Percentiles rank a stretch among this genome's conserved stretches.
Evolutionary conservation across 2,329 filamentous ascomycete species (phyloP).

Genomic region (Sarocladium kiliense): DNA sequence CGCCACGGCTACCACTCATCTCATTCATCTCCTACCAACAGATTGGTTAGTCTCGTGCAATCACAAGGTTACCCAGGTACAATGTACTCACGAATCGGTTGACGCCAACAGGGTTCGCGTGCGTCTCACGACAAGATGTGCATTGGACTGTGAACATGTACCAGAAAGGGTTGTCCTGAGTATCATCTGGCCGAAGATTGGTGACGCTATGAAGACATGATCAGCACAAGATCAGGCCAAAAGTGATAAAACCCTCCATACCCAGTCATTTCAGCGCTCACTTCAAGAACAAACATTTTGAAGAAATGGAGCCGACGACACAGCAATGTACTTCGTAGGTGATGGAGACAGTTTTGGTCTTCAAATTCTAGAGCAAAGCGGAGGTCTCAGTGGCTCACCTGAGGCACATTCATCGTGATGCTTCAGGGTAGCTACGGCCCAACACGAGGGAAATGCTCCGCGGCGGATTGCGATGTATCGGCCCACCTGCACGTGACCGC

Average conservation of each 20-base stretch:
- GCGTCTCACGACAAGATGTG: constrained; percentile 90
- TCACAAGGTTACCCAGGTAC: not conserved
- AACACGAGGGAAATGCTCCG: not conserved
- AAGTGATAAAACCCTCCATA: constrained; percentile 30
- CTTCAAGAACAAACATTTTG: constrained; percentile 59
- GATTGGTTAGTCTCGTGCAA: no score
- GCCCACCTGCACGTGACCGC: constrained; percentile 4
- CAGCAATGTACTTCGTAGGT: not conserved
- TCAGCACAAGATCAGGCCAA: not conserved
- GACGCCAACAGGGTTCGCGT: constrained; percentile 80
- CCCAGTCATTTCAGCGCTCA: constrained; percentile 68
- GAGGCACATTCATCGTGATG: not conserved
- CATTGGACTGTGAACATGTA: constrained; percentile 98
- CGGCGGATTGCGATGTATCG: not conserved
- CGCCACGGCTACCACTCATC: constrained; percentile 85
- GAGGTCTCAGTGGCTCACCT: not conserved
- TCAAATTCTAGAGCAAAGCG: not conserved
- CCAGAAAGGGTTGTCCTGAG: constrained; percentile 77
- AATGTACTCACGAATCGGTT: constrained; percentile 71
- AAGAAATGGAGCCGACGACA: not conserved
- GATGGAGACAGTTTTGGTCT: not conserved
- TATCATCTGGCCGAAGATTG: constrained; percentile 80
- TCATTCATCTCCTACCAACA: constrained; percentile 93
- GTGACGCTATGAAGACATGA: constrained; percentile 62
- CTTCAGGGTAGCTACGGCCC: not conserved